phyloP scores from a whole-genome alignment of 192 early-diverging fungal species.

The Entrophospora sp. region DNA sequence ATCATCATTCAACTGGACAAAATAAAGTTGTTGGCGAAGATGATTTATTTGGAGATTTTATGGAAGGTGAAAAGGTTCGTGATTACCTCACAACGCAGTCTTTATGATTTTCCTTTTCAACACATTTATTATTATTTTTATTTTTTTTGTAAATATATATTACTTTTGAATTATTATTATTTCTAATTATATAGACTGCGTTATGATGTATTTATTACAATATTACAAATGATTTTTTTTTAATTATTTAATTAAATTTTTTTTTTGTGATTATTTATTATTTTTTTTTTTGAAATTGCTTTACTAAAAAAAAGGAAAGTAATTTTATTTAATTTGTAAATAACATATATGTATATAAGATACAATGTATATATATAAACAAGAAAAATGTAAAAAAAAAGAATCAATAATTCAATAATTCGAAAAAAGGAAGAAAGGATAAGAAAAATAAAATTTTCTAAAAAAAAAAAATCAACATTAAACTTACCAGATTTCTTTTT shows the following conservation, averaged over 20 bases:
- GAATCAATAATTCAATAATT: too few relatives aligned
- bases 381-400: too few relatives aligned
- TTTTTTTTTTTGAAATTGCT: too few relatives aligned
- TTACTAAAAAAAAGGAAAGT: too few relatives aligned
- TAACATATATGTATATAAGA: too few relatives aligned
- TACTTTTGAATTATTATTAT: too few relatives aligned
- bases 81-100: slow-evolving; percentile 17
- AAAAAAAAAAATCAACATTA: neutral
- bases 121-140: slow-evolving; percentile 13
- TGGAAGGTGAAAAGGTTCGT: slow-evolving; percentile 31
- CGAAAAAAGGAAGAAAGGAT: neutral
- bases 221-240: neutral
- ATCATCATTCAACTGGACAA: neutral
- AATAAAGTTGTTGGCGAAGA: slow-evolving; percentile 22
- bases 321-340: too few relatives aligned
- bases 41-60: slow-evolving; percentile 33
- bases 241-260: neutral
- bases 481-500: slow-evolving; percentile 10
- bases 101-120: too few relatives aligned
- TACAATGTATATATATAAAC: too few relatives aligned
- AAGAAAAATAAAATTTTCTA: neutral
- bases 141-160: neutral
- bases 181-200: slow-evolving; percentile 15
- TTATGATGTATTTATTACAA: neutral
- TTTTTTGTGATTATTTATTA: too few relatives aligned